These are phyloP conservation scores for Wallacemonas sp. DNA, from an alignment of 208 protist genomes.

Conservation along the genomic window DNA sequence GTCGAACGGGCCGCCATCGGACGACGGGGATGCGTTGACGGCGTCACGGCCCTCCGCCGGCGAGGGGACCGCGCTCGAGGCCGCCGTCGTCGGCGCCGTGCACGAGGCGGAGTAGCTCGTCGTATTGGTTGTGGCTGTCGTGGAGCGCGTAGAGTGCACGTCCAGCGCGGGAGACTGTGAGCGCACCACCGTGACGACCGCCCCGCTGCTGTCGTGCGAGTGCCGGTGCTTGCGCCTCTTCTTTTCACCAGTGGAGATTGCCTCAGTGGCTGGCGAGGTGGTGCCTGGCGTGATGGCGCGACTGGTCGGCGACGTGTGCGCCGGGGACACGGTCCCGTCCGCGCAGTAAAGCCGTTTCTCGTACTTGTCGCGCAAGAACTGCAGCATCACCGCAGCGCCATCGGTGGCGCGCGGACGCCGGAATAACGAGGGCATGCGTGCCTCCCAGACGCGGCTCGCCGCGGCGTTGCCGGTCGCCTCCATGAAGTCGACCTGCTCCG, in stretches of 20 bases:
- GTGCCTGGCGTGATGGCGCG: background rate
- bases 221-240: background rate
- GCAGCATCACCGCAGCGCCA: conserved; percentile 38
- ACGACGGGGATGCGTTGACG: background rate
- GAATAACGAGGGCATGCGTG: conserved; percentile 41
- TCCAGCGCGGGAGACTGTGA: background rate
- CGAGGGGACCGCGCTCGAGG: background rate
- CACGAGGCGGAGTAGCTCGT: background rate
- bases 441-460: conserved; percentile 55
- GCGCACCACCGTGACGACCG: background rate
- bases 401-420: conserved; percentile 45
- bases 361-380: conserved; percentile 76
- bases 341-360: conserved; percentile 31
- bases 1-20: background rate
- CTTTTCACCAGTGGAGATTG: background rate
- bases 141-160: background rate
- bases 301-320: background rate
- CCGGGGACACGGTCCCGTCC: background rate
- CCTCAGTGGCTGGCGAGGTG: background rate
- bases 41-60: background rate
- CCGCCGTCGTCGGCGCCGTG: background rate
- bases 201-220: background rate
- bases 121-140: background rate
- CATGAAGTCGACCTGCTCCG: conserved; percentile 73
- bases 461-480: conserved; percentile 53